Base-by-base conservation (phyloP, 805 yeast species). In the Candida vaughaniae region DNA sequence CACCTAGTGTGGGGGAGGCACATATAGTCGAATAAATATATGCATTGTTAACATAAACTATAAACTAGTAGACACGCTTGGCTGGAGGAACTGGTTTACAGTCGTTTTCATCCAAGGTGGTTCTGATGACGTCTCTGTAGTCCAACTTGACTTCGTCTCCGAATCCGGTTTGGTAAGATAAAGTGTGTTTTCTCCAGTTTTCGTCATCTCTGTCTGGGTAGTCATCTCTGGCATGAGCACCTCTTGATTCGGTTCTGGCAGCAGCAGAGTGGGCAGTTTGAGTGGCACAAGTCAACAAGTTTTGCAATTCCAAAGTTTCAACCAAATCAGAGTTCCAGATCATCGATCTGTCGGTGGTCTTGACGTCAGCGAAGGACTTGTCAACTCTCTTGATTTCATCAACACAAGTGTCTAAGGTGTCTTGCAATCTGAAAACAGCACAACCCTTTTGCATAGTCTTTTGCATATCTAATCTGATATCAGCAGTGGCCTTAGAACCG, bases 161-260 rank as follows among this genome's bases (percentile, higher is more conserved):
- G 44, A 73, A 73, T 18, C 68, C 62, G 40, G 66, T 57, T 75
- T 93, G 98, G 89, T 93, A 91, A 35, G 97, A 87, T 60, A 91
- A 72, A 33, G 97, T 76, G 71, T 91, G 99, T 74, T 91, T 93
- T 91, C 87, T 88, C 99, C 99, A 91, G 77, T 89, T 75, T 39
- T 61, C 89, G 64, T 91, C 99, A 61, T 91, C 96, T 80, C 99
- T 88, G 46, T 80, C 82, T 57, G 95, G 97, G 73, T 68, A 90
- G 66, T 91, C 99, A 69, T 91, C 99, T 75, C 98, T 85, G 42
- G 99, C 97, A 61, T 91, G 99, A 33, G 99, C 98, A 73, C 99
- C 99, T 75, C 99, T 87, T 25, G 97, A 89, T 73, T 91, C 99
- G 58, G 75, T 82, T 77, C 99, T 87, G 39, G 88, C 95, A 46